phyloP scores from a whole-genome alignment of 2,329 filamentous ascomycete species.

The Alternaria alternata region DNA sequence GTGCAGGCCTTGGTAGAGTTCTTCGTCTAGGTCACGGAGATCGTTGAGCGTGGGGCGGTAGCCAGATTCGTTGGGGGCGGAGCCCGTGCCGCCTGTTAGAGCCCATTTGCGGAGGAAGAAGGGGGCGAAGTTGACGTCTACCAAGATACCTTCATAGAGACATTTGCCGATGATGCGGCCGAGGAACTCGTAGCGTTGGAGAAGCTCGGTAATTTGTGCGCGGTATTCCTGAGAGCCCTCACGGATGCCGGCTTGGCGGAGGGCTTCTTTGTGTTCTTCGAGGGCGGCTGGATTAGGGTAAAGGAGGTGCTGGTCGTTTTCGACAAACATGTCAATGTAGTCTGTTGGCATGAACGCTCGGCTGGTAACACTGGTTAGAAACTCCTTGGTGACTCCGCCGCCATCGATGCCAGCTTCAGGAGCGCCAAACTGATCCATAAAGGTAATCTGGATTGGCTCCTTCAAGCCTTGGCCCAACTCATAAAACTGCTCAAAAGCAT shows the following conservation, averaged over 20 bases:
- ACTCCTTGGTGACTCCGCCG: slow-evolving; percentile 96
- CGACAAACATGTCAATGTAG: slow-evolving; percentile 72
- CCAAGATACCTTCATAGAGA: slow-evolving; percentile 93
- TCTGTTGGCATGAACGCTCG: slow-evolving; percentile 76
- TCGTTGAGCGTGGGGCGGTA: slow-evolving; percentile 97
- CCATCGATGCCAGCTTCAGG: slow-evolving; percentile 95
- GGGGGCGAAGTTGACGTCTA: slow-evolving; percentile 90
- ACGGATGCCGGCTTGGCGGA: slow-evolving; percentile 61
- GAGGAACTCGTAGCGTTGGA: slow-evolving; percentile 86
- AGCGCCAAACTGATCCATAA: slow-evolving; percentile 88
- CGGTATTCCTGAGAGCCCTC: slow-evolving; percentile 67
- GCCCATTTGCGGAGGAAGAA: slow-evolving; percentile 98
- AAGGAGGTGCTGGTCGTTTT: slow-evolving; percentile 84
- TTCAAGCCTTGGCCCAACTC: slow-evolving; percentile 82
- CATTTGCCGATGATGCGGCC: slow-evolving; percentile 95
- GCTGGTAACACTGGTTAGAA: slow-evolving; percentile 84
- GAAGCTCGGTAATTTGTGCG: slow-evolving; percentile 65
- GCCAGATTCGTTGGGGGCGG: slow-evolving; percentile 71
- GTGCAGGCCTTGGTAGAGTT: slow-evolving; percentile 84
- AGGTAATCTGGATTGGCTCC: slow-evolving; percentile 95
- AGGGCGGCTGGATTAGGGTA: slow-evolving; percentile 85
- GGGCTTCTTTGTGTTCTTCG: slow-evolving; percentile 70
- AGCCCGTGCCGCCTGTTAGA: slow-evolving; percentile 70
- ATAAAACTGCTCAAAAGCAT: slow-evolving; percentile 87
- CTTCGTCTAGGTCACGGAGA: slow-evolving; percentile 87